A percentile compares a stretch with the other conserved stretches of the same genome.
phyloP scores from a whole-genome alignment of 805 yeast genomes.

The Scheffersomyces amazonensis region DNA sequence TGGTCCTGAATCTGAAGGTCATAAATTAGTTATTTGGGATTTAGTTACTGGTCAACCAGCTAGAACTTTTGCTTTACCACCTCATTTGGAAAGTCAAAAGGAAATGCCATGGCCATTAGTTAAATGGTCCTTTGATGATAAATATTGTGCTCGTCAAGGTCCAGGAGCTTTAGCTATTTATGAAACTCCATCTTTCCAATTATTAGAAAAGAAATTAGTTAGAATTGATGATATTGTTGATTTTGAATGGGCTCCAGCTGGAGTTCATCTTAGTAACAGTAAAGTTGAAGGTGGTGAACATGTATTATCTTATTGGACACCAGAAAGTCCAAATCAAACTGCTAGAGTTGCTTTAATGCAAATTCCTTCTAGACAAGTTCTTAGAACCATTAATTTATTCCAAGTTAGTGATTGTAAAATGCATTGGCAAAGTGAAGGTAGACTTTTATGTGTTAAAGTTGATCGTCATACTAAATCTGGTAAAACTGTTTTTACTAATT shows the following conservation, averaged over 20 bases:
- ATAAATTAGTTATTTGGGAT: slow-evolving; percentile 92
- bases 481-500: slow-evolving; percentile 85
- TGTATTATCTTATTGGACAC: slow-evolving; percentile 92
- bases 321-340: slow-evolving; percentile 87
- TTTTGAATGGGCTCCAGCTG: slow-evolving; percentile 93
- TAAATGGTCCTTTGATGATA: slow-evolving; percentile 92
- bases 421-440: slow-evolving; percentile 92
- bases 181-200: slow-evolving; percentile 73
- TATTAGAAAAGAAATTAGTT: slow-evolving; percentile 81
- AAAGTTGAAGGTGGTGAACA: slow-evolving; percentile 55
- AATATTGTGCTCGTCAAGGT: slow-evolving; percentile 91
- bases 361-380: slow-evolving; percentile 74
- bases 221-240: slow-evolving; percentile 83
- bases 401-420: slow-evolving; percentile 88
- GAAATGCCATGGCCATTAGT: slow-evolving; percentile 92
- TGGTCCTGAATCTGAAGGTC: slow-evolving; percentile 85
- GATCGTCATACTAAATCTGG: slow-evolving; percentile 96
- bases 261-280: slow-evolving; percentile 62
- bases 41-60: slow-evolving; percentile 76
- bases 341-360: slow-evolving; percentile 92
- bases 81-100: slow-evolving; percentile 62
- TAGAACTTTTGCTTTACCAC: slow-evolving; percentile 88
- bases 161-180: slow-evolving; percentile 91
- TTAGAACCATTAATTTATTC: slow-evolving; percentile 90
- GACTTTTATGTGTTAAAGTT: slow-evolving; percentile 85